Evolutionary conservation across 306 rosid species (phyloP).

Genomic region (Rubus parviflorus): DNA sequence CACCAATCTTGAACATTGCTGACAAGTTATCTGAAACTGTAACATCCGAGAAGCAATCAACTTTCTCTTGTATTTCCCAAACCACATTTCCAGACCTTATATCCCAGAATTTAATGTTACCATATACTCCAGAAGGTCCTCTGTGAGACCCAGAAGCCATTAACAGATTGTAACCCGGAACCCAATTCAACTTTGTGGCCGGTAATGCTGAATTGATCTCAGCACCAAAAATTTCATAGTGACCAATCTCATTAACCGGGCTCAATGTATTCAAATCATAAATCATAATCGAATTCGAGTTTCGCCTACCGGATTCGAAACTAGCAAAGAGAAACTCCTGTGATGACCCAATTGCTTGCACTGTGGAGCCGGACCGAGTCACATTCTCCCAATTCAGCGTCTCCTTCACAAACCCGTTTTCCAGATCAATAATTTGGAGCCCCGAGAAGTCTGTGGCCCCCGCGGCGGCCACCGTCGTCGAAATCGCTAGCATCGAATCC

Average conservation of each 20-base stretch:
- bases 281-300: conserved; percentile 77
- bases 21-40: conserved; percentile 61
- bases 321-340: conserved; percentile 63
- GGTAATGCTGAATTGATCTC: conserved; percentile 84
- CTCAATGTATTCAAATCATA: conserved; percentile 57
- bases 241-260: conserved; percentile 56
- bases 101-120: conserved; percentile 81
- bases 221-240: conserved; percentile 79
- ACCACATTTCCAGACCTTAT: conserved; percentile 58
- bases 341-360: conserved; percentile 78
- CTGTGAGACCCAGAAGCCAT: conserved; percentile 97
- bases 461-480: conserved; percentile 64
- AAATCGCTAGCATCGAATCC: conserved; percentile 74
- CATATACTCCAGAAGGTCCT: conserved; percentile 83
- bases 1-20: conserved; percentile 80
- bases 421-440: conserved; percentile 69
- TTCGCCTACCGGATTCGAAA: conserved; percentile 79
- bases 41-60: conserved; percentile 82
- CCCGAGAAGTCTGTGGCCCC: conserved; percentile 97
- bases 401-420: conserved; percentile 44
- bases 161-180: conserved; percentile 47
- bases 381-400: conserved; percentile 82
- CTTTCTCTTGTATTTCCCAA: conserved; percentile 70
- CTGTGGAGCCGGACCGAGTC: conserved; percentile 80
- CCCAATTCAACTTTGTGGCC: conserved; percentile 79